Conservation (phyloP, 1,284 basidiomycete genomes). For the Ustilago cynodontis region DNA sequence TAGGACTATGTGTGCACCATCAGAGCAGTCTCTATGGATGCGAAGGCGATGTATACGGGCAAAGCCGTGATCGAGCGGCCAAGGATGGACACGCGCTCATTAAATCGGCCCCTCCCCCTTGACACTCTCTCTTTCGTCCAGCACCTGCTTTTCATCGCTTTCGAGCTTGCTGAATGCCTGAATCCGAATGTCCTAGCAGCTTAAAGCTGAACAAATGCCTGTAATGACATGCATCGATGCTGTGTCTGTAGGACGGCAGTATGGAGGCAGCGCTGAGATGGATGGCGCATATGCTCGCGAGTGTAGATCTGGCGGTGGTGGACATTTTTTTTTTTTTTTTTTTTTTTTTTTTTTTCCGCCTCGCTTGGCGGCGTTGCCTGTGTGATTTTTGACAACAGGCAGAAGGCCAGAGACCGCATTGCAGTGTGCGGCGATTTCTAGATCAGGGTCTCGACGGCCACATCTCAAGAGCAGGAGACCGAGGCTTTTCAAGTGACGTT, state of each 20-base stretch:
- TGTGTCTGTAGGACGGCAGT: not conserved
- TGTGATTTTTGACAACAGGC: conserved; percentile 4
- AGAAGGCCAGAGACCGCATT: conserved; percentile 1
- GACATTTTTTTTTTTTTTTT: conserved; percentile 32
- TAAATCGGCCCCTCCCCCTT: conserved; percentile 17
- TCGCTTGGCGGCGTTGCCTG: conserved; percentile 6
- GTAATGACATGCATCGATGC: not conserved
- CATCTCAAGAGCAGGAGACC: too few relatives aligned
- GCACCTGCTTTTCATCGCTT: not conserved
- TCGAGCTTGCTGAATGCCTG: too few relatives aligned
- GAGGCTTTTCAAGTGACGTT: too few relatives aligned
- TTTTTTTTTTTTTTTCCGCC: too few relatives aligned
- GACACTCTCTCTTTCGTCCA: not conserved
- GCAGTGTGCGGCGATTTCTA: conserved; percentile 3
- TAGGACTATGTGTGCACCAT: too few relatives aligned
- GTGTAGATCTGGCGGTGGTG: conserved; percentile 21
- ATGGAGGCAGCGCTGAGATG: not conserved
- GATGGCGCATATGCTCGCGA: not conserved
- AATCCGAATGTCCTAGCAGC: too few relatives aligned
- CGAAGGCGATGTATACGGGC: not conserved
- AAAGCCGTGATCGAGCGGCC: conserved; percentile 2
- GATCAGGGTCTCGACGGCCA: conserved; percentile 1
- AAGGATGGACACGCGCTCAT: conserved; percentile 9
- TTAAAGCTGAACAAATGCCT: too few relatives aligned
- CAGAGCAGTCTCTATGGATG: too few relatives aligned